A percentile compares a stretch with the other conserved stretches of the same genome.
These are phyloP conservation scores for Casuarina equisetifolia DNA, from an alignment of 306 rosid species.

Conservation along the genomic window DNA sequence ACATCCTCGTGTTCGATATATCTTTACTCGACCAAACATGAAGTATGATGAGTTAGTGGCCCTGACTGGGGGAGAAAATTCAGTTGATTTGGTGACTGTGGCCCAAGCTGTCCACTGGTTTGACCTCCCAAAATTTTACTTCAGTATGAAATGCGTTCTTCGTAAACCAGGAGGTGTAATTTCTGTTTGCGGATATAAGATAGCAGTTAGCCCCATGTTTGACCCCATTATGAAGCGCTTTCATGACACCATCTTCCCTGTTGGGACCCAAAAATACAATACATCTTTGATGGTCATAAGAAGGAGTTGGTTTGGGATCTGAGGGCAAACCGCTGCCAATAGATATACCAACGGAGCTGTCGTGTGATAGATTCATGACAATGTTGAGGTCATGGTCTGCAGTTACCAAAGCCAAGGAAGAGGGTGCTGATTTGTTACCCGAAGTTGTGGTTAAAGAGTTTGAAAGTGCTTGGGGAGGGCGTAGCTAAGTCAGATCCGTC, in stretches of 20 bases:
- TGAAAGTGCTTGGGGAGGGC: constrained; percentile 30
- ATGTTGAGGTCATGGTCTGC: constrained; percentile 30
- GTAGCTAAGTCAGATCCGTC: constrained; percentile 12
- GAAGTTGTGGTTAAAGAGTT: constrained; percentile 18
- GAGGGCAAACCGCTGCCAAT: neutral
- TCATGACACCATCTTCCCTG: constrained; percentile 2
- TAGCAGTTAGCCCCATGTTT: neutral
- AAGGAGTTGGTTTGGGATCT: neutral
- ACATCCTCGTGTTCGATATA: constrained; percentile 35
- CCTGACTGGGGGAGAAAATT: constrained; percentile 31
- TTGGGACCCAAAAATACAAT: neutral
- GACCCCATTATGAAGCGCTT: neutral
- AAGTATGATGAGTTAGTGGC: constrained; percentile 32
- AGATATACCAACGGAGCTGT: neutral
- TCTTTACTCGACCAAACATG: constrained; percentile 24
- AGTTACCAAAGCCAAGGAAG: constrained; percentile 22
- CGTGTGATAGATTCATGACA: constrained; percentile 19
- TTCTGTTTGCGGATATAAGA: neutral
- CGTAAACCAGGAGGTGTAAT: constrained; percentile 37
- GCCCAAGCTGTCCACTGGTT: constrained; percentile 44
- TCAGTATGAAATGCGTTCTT: constrained; percentile 20
- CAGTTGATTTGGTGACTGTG: constrained; percentile 30
- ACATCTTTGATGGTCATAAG: neutral
- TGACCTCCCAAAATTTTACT: constrained; percentile 34
- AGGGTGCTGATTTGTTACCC: constrained; percentile 32